Evolutionary conservation across 2,329 filamentous ascomycete species (phyloP).

Genomic region (Aspergillus arachidicola): DNA sequence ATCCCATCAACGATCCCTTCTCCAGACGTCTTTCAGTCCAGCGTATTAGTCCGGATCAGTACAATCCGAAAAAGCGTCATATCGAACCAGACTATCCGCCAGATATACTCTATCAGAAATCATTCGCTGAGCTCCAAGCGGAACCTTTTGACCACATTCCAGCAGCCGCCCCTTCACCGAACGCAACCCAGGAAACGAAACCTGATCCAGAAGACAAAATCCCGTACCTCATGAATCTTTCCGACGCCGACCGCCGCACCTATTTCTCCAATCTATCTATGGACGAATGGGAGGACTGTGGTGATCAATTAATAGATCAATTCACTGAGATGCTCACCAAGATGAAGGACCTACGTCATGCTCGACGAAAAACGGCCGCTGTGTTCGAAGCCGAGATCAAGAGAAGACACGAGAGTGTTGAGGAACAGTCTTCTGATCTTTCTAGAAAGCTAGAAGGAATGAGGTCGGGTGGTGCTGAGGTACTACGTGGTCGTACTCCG

Average conservation of each 20-base stretch:
- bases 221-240: constrained; percentile 38
- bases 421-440: constrained; percentile 52
- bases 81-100: constrained; percentile 52
- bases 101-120: constrained; percentile 48
- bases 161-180: constrained; percentile 29
- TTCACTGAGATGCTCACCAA: constrained; percentile 55
- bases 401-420: constrained; percentile 54
- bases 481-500: constrained; percentile 49
- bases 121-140: constrained; percentile 51
- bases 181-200: constrained; percentile 22
- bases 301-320: constrained; percentile 61
- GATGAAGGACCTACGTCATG: constrained; percentile 55
- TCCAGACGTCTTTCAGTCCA: constrained; percentile 30
- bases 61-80: constrained; percentile 32
- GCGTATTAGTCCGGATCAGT: constrained; percentile 28
- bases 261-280: constrained; percentile 58
- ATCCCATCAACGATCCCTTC: constrained; percentile 36
- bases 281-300: constrained; percentile 63
- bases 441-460: constrained; percentile 56
- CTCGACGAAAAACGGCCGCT: constrained; percentile 56
- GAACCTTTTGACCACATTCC: constrained; percentile 53
- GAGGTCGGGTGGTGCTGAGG: constrained; percentile 56
- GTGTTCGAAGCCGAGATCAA: constrained; percentile 59
- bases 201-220: constrained; percentile 34
- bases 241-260: constrained; percentile 44